phyloP scores from a whole-genome alignment of 495 filamentous ascomycete genomes.

The Aspergillus bridgeri region DNA sequence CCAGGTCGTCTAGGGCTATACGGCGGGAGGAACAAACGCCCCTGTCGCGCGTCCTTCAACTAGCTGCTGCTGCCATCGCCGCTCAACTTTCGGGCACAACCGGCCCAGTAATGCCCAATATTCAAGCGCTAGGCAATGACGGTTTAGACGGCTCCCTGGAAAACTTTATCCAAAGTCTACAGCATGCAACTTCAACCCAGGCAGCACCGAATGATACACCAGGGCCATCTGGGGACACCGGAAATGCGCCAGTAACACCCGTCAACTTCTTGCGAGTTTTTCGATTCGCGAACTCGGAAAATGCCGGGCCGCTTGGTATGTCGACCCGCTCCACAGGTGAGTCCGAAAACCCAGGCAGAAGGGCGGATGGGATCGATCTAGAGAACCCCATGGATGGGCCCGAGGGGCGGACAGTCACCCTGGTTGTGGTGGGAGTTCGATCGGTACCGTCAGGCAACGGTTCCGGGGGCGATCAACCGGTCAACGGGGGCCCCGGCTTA shows the following conservation, averaged over 20 bases:
- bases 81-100: conserved; percentile 56
- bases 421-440: conserved; percentile 71
- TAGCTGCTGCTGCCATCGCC: conserved; percentile 58
- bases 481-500: conserved; percentile 36
- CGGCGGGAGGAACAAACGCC: conserved; percentile 57
- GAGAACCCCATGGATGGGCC: conserved; percentile 45
- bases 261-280: conserved; percentile 61
- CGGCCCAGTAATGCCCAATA: conserved; percentile 52
- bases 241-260: conserved; percentile 36
- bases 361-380: conserved; percentile 33
- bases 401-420: conserved; percentile 62
- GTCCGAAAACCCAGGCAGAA: conserved; percentile 13
- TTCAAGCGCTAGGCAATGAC: conserved; percentile 56
- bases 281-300: conserved; percentile 53
- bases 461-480: conserved; percentile 42
- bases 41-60: conserved; percentile 54
- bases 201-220: conserved; percentile 30
- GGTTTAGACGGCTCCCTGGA: conserved; percentile 55
- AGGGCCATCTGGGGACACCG: conserved; percentile 25
- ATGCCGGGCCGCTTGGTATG: conserved; percentile 17
- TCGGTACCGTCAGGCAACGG: conserved; percentile 58
- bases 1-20: conserved; percentile 47
- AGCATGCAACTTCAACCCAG: conserved; percentile 49
- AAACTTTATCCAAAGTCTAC: conserved; percentile 54
- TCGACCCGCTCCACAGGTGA: conserved; percentile 20